These are phyloP conservation scores for Gaeumannomyces tritici DNA, from an alignment of 2,329 filamentous ascomycete genomes.

Conservation along the genomic window DNA sequence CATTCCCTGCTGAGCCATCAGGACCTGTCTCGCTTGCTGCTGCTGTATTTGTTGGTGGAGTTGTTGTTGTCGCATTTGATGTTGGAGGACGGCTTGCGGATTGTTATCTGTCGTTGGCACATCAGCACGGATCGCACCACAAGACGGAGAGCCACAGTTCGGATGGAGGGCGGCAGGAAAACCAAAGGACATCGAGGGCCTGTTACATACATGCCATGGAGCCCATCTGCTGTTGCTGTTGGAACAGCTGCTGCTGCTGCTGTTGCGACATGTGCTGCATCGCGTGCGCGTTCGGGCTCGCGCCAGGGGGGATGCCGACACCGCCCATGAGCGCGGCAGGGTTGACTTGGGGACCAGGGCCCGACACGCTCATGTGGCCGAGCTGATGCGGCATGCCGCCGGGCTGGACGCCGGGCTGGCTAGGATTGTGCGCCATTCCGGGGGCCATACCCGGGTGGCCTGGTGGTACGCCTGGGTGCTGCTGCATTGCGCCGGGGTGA, in stretches of 20 bases:
- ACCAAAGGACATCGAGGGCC: too few relatives aligned
- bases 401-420: slow-evolving; percentile 58
- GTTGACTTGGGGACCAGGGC: slow-evolving; percentile 62
- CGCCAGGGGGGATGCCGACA: slow-evolving; percentile 59
- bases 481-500: slow-evolving; percentile 61
- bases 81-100: slow-evolving; percentile 24
- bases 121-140: not conserved
- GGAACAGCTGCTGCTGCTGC: slow-evolving; percentile 46
- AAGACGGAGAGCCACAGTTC: not conserved
- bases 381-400: slow-evolving; percentile 59
- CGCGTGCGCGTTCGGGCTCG: slow-evolving; percentile 55
- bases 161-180: not conserved
- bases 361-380: slow-evolving; percentile 61
- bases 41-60: slow-evolving; percentile 45
- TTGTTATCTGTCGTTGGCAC: slow-evolving; percentile 12
- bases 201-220: slow-evolving; percentile 22
- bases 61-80: slow-evolving; percentile 42
- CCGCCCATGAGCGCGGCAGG: slow-evolving; percentile 60
- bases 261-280: slow-evolving; percentile 60
- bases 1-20: slow-evolving; percentile 43
- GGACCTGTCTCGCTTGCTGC: slow-evolving; percentile 37
- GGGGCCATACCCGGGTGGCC: slow-evolving; percentile 52
- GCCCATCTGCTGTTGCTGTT: slow-evolving; percentile 38
- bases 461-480: slow-evolving; percentile 58
- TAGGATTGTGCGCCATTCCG: slow-evolving; percentile 58